Evolutionary conservation across 306 rosid species (phyloP), one percentile per base, ranked within the genome.

Genomic region (Fagus sylvatica): DNA sequence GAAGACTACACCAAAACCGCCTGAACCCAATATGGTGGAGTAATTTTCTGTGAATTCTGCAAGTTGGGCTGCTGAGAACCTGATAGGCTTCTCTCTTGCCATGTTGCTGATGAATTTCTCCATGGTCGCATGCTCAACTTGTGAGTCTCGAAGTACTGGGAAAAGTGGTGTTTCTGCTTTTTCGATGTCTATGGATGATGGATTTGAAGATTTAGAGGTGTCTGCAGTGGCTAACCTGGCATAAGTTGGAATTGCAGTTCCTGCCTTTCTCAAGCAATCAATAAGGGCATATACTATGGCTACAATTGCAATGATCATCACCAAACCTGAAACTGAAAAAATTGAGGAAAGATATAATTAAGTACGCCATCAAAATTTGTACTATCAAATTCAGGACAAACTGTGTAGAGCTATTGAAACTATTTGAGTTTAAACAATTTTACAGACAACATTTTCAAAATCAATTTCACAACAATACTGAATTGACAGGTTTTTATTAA

Each of bases 251-350:
- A 85, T 78, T 13, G 70, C 78, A 53, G 77, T 76, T 78, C 91
- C 89, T 78, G 82, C 81, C 76, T 82, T 87, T 84, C 76, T 87
- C 82, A 87, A 80, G 84, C 91, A 87, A 16, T 87, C 53, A 72
- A 85, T 57, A 12, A 87, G 75, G 34, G 91, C 91, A 81, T 82
- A 83, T 19, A 65, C 89, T 36, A 87, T 51, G 62, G 89, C 91
- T 68, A 82, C 16, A 55, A 69, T 37, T 6, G 89, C 82, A 32
- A 73, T 49, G 11, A 70, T 70, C 11, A 51, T 11, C 81, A 85
- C 85, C 70, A 83, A 4, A n/a, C 62, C 74, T 71, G 12, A 69
- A 75, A 83, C 91, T 87, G 82, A 75, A 82, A 28, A 80, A 77
- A 54, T 32, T n/a, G 72, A 77, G 73, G 40, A 43, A 4, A 79